Percentiles rank a stretch among this genome's conserved stretches.
These are phyloP conservation scores for Borealophlyctis nickersoniae DNA, from an alignment of 192 early-diverging fungal genomes.

Conservation along the genomic window DNA sequence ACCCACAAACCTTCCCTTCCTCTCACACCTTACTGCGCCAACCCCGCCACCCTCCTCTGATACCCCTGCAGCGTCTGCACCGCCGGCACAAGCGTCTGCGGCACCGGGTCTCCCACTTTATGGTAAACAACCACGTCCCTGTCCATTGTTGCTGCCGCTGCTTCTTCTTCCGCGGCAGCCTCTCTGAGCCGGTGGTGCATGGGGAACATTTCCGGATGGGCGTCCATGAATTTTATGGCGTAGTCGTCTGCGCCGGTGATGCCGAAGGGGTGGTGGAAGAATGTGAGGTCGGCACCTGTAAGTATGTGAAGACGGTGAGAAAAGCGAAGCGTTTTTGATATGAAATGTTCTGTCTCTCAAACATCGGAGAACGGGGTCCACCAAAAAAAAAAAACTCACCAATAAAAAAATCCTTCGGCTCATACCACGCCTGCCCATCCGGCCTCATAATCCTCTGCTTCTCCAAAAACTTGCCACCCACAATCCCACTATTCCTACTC, in stretches of 20 bases:
- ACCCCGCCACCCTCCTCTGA: too few species aligned
- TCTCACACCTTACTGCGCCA: too few species aligned
- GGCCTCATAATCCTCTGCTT: conserved; percentile 47
- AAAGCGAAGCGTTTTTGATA: background rate
- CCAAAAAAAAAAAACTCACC: conserved; percentile 31
- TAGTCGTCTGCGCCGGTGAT: conserved; percentile 57
- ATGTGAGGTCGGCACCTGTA: conserved; percentile 48
- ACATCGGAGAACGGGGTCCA: background rate
- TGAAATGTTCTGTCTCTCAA: background rate
- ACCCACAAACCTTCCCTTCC: too few species aligned
- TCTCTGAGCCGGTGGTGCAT: conserved; percentile 9
- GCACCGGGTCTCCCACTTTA: too few species aligned
- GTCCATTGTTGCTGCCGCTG: conserved; percentile 4
- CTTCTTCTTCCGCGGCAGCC: conserved; percentile 1
- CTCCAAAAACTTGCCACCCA: conserved; percentile 65
- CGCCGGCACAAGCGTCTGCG: too few species aligned
- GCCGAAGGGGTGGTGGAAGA: conserved; percentile 51
- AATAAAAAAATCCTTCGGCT: conserved; percentile 50
- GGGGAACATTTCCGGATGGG: conserved; percentile 38
- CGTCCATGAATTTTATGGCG: conserved; percentile 58
- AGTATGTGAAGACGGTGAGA: background rate
- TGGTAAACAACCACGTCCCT: too few species aligned
- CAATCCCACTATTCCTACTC: conserved; percentile 49
- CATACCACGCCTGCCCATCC: conserved; percentile 41
- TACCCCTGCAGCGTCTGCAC: too few species aligned